These are phyloP conservation scores for Neurospora africana DNA, from an alignment of 495 filamentous ascomycete species.

Conservation along the genomic window DNA sequence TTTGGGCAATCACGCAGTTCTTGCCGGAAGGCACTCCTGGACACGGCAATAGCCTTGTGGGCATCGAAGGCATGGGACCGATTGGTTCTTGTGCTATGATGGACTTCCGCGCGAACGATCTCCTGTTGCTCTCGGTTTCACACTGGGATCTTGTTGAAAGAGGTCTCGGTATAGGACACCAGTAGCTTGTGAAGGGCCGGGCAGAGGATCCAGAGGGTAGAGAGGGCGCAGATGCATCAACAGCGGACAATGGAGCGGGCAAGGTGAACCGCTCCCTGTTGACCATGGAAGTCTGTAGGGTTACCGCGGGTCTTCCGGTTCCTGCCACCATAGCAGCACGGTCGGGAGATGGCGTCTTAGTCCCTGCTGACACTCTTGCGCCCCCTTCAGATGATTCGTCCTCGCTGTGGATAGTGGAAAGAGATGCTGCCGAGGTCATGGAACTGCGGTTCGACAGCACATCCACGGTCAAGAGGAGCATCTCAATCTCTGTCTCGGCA, in stretches of 20 bases:
- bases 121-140: neutral
- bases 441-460: constrained; percentile 23
- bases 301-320: neutral
- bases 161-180: neutral
- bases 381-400: constrained; percentile 25
- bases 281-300: neutral
- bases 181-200: neutral
- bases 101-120: neutral
- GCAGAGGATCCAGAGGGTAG: neutral
- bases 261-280: neutral
- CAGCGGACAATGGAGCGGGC: neutral
- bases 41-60: constrained; percentile 4
- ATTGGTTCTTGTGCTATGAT: neutral
- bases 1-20: neutral
- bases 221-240: neutral
- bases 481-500: neutral
- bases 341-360: neutral
- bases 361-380: neutral
- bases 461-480: neutral
- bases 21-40: constrained; percentile 2
- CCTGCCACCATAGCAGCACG: neutral
- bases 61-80: neutral
- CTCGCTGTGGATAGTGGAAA: constrained; percentile 36
- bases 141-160: neutral
- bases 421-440: constrained; percentile 21